Evolutionary conservation across 73 alveolate genomes (phyloP).

Genomic region (Tetrahymena borealis): DNA sequence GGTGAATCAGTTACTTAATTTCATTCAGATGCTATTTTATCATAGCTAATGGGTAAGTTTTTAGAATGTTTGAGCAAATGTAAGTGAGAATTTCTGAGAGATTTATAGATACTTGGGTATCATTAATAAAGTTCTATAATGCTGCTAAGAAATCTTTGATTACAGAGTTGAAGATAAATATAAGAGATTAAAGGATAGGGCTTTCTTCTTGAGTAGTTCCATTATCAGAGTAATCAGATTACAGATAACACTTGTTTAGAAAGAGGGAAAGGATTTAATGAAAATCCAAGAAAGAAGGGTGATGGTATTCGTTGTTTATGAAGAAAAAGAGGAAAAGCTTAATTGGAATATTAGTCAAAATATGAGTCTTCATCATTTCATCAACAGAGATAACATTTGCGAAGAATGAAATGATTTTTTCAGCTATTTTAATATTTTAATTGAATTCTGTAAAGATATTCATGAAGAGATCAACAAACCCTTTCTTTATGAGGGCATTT

Average conservation of each 20-base stretch:
- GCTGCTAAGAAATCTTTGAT: not conserved
- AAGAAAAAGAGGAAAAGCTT: not conserved
- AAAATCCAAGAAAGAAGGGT: not conserved
- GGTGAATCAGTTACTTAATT: not conserved
- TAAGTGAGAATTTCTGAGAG: not conserved
- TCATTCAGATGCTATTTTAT: not conserved
- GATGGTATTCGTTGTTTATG: not conserved
- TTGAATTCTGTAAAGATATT: not conserved
- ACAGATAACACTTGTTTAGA: not conserved
- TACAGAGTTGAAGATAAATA: not conserved
- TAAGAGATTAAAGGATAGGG: not conserved
- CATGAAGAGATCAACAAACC: not conserved
- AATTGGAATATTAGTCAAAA: not conserved
- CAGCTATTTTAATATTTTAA: not conserved
- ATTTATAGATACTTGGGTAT: not conserved
- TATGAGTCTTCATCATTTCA: not conserved
- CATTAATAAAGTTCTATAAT: not conserved
- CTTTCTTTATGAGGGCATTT: not conserved
- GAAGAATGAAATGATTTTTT: not conserved
- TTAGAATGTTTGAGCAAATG: not conserved
- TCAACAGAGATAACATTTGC: not conserved
- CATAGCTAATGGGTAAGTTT: not conserved
- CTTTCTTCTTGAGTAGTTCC: not conserved
- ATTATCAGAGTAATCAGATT: not conserved
- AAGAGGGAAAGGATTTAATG: not conserved